Percentiles rank a stretch among this genome's conserved stretches.
These are phyloP conservation scores for Dactylellina cionopaga DNA, from an alignment of 2,329 filamentous ascomycete species.

Conservation along the genomic window DNA sequence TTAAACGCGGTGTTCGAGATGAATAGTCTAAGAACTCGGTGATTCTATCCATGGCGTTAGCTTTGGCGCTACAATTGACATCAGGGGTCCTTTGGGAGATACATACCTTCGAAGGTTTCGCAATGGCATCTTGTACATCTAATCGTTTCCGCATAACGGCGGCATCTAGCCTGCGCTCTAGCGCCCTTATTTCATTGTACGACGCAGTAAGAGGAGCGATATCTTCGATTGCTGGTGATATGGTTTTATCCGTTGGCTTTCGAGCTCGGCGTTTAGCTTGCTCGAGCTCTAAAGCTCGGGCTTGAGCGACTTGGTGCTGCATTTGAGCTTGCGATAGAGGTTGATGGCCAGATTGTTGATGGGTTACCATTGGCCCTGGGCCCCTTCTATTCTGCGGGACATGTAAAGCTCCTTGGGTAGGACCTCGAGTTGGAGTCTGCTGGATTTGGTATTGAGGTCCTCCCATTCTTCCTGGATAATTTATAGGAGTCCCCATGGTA, in stretches of 20 bases:
- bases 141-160: conserved; percentile 93
- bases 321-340: conserved; percentile 54
- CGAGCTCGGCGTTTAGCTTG: conserved; percentile 81
- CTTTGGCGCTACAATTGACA: conserved; percentile 3
- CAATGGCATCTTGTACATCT: conserved; percentile 85
- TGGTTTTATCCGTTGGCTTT: conserved; percentile 93
- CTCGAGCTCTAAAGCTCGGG: conserved; percentile 63
- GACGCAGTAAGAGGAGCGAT: conserved; percentile 79
- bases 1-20: conserved; percentile 94
- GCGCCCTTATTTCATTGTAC: conserved; percentile 85
- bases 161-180: conserved; percentile 88
- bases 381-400: conserved; percentile 54
- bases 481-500: conserved; percentile 51
- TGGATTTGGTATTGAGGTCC: conserved; percentile 48
- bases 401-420: conserved; percentile 42
- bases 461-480: conserved; percentile 47
- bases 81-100: neutral
- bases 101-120: conserved; percentile 74
- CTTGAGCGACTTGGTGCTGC: conserved; percentile 54
- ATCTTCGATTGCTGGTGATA: conserved; percentile 88
- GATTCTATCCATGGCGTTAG: conserved; percentile 66
- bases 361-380: conserved; percentile 56
- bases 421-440: conserved; percentile 48
- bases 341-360: conserved; percentile 51
- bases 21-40: conserved; percentile 89